Evolutionary conservation across 2,329 filamentous ascomycete species (phyloP).

Genomic region (Pseudocercospora pini-densiflorae): DNA sequence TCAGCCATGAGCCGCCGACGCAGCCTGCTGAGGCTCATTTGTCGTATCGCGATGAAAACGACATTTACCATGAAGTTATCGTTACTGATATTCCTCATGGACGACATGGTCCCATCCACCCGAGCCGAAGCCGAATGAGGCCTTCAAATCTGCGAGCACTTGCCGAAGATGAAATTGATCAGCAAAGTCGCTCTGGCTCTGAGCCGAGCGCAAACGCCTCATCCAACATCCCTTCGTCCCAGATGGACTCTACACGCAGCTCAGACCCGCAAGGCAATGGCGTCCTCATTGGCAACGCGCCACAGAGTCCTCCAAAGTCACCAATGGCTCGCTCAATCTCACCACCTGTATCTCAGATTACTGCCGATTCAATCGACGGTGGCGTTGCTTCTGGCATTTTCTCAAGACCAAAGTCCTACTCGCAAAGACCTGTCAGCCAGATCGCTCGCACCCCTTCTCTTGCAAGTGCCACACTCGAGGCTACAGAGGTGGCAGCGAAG

Average conservation of each 20-base stretch:
- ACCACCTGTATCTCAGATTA: slow-evolving; percentile 12
- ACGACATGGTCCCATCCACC: slow-evolving; percentile 17
- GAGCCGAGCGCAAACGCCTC: slow-evolving; percentile 2
- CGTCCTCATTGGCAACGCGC: slow-evolving; percentile 7
- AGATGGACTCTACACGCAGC: slow-evolving; percentile 15
- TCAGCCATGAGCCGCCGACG: slow-evolving; percentile 27
- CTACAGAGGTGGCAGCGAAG: slow-evolving; percentile 19
- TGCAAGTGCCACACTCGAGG: slow-evolving; percentile 21
- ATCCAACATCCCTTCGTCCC: background rate
- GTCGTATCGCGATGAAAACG: slow-evolving; percentile 26
- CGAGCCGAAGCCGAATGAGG: slow-evolving; percentile 14
- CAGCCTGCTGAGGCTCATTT: slow-evolving; percentile 25
- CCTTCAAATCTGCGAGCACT: slow-evolving; percentile 19
- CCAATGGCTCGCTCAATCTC: slow-evolving; percentile 12
- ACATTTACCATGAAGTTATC: slow-evolving; percentile 28
- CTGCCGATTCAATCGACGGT: background rate
- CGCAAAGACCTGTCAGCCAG: slow-evolving; percentile 11
- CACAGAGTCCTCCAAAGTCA: slow-evolving; percentile 9
- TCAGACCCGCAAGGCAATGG: slow-evolving; percentile 20
- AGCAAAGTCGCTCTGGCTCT: slow-evolving; percentile 7
- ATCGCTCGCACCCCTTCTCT: slow-evolving; percentile 17
- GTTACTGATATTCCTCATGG: slow-evolving; percentile 25
- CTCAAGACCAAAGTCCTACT: slow-evolving; percentile 17
- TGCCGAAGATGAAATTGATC: slow-evolving; percentile 16
- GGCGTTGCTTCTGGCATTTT: slow-evolving; percentile 12